Base-by-base conservation (phyloP, 371 early-diverging fungal genomes). In the Circinella minor region DNA sequence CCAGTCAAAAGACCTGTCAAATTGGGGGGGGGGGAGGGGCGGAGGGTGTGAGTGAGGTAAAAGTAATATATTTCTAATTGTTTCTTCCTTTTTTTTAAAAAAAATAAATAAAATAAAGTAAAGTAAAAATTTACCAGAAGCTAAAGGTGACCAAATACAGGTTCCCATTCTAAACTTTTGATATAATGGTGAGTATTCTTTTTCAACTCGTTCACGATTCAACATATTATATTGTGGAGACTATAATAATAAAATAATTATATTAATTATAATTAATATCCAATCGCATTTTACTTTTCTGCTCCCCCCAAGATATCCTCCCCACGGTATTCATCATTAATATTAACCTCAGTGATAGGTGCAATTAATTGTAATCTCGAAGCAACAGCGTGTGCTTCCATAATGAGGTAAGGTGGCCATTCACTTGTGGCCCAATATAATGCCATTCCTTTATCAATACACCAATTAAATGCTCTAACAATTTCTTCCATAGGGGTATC, bases 201-300 rank as follows among this genome's bases (percentile, higher is more conserved):
- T 87, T 74, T 94, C 94, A 13, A 92, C 82, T 39, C 92, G 81
- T 68, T 94, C 94, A 9, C 95, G 90, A 72, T 92, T 89, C 66
- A 94, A 81, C 93, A 94, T 90, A 77, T 94, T 93, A 81, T 95
- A 95, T 78, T 95, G 94, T 13, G 93, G 90, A 74, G 94, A 92
- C 83, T 94, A 89, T 13, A 55, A 27, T 27, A 27, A 27, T n/a
- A n/a, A n/a, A n/a, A n/a, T n/a, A n/a, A n/a, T n/a, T n/a, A n/a
- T 27, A 27, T 27, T 27, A 27, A 27, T 27, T 1, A 27, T 27
- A 27, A 27, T 27, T 27, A 27, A 27, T 27, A 27, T 27, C 27
- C 27, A 27, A 27, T 27, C 27, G 27, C 2, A 0, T 27, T 27
- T 27, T 27, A 27, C 27, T 27, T 27, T 27, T 27, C 27, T 27